A percentile compares a stretch with the other conserved stretches of the same genome.
phyloP scores from a whole-genome alignment of 2,329 filamentous ascomycete genomes.

The Colletotrichum nymphaeae region DNA sequence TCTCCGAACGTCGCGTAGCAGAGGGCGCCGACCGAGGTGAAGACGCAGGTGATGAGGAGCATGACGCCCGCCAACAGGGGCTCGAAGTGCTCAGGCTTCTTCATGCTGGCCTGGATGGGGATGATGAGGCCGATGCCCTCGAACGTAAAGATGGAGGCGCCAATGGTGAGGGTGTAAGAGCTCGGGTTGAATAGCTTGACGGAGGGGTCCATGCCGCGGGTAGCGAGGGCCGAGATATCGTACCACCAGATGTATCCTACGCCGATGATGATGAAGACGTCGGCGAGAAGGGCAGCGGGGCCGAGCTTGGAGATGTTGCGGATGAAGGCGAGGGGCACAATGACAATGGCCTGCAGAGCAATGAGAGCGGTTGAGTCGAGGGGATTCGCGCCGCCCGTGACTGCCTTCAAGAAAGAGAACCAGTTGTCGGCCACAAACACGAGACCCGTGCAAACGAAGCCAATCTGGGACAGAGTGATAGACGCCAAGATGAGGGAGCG shows the following conservation, averaged over 20 bases:
- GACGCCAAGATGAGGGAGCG: constrained; percentile 75
- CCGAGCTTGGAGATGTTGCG: constrained; percentile 82
- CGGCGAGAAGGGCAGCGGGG: constrained; percentile 74
- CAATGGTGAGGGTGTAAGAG: constrained; percentile 77
- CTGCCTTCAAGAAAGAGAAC: constrained; percentile 73
- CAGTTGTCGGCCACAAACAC: constrained; percentile 84
- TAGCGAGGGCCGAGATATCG: constrained; percentile 68
- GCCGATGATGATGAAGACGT: constrained; percentile 78
- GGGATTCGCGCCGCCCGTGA: constrained; percentile 60
- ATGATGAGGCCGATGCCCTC: constrained; percentile 98
- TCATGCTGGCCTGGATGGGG: constrained; percentile 97
- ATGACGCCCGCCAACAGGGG: constrained; percentile 75
- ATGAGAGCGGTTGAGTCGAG: constrained; percentile 71
- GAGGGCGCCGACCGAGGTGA: constrained; percentile 77
- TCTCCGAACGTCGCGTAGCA: constrained; percentile 81
- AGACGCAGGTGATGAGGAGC: constrained; percentile 78
- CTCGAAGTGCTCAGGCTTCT: constrained; percentile 74
- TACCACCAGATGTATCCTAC: constrained; percentile 80
- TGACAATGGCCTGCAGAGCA: constrained; percentile 70
- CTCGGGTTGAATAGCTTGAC: constrained; percentile 78
- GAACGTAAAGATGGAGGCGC: constrained; percentile 90
- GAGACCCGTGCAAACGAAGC: constrained; percentile 81
- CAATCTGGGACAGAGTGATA: constrained; percentile 79
- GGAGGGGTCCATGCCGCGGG: constrained; percentile 66
- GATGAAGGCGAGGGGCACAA: constrained; percentile 76